Percentiles rank a stretch among this genome's conserved stretches.
Conservation (phyloP, 768 basidiomycete genomes). For the Baorangia bicolor region DNA sequence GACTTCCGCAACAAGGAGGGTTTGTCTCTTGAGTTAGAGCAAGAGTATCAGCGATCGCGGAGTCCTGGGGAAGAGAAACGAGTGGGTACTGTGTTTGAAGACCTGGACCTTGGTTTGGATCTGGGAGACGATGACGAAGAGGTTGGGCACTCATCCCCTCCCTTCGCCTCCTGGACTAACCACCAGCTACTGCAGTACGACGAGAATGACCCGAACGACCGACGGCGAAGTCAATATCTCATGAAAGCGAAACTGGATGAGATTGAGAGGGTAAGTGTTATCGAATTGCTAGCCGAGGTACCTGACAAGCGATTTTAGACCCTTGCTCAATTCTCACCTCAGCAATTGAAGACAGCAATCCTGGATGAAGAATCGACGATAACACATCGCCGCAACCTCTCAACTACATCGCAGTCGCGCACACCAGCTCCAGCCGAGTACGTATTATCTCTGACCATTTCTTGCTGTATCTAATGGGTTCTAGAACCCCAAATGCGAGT, state of each 20-base stretch:
- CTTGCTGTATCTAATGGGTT: conserved; percentile 10
- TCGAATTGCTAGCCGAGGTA: neutral
- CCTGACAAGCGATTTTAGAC: conserved; percentile 39
- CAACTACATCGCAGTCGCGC: conserved; percentile 13
- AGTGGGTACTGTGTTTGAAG: conserved; percentile 45
- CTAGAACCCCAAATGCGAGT: conserved; percentile 9
- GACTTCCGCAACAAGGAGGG: conserved; percentile 18
- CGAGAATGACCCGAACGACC: conserved; percentile 69
- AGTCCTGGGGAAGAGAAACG: conserved; percentile 44
- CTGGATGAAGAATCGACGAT: conserved; percentile 23
- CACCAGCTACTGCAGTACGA: conserved; percentile 48
- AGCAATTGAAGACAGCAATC: conserved; percentile 28
- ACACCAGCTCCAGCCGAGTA: conserved; percentile 19
- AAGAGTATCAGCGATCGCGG: conserved; percentile 30
- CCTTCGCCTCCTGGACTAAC: conserved; percentile 13
- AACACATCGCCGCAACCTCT: conserved; percentile 18
- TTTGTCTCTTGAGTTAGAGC: conserved; percentile 26
- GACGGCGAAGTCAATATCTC: conserved; percentile 69
- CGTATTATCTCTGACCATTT: conserved; percentile 9
- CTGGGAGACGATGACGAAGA: conserved; percentile 43
- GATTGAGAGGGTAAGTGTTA: conserved; percentile 61
- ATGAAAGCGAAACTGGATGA: conserved; percentile 78
- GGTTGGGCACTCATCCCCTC: conserved; percentile 28
- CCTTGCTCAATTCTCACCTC: conserved; percentile 67
- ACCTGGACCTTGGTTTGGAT: conserved; percentile 44